These are phyloP conservation scores for Chlorokybus atmophyticus DNA, from an alignment of 139 green algal genomes.

Conservation along the genomic window DNA sequence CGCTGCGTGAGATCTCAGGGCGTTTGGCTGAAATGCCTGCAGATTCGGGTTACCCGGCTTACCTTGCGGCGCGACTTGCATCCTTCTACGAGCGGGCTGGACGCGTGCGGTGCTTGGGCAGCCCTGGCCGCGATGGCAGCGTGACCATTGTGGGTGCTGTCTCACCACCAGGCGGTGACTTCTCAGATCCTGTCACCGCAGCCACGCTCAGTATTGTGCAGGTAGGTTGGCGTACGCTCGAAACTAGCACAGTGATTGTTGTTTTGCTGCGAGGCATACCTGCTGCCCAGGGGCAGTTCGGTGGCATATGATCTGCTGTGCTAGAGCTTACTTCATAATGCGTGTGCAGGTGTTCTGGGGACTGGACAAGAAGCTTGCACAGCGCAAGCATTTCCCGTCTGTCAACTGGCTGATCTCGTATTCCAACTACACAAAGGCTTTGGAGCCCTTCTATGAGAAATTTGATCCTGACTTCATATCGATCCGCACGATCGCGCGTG, in stretches of 20 bases:
- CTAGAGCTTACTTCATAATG: too few species aligned
- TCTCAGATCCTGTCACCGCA: conserved; percentile 93
- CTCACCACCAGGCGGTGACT: conserved; percentile 92
- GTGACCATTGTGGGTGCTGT: conserved; percentile 98
- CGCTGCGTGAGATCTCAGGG: conserved; percentile 95
- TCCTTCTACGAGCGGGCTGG: conserved; percentile 98
- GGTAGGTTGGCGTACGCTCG: too few species aligned
- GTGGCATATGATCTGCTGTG: too few species aligned
- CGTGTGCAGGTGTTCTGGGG: conserved; percentile 93
- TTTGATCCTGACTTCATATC: conserved; percentile 75
- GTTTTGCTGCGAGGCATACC: too few species aligned
- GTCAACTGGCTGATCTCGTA: conserved; percentile 99
- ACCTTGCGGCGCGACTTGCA: conserved; percentile 59
- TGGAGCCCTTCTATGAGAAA: conserved; percentile 94
- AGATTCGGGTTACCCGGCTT: conserved; percentile 66
- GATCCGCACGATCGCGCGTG: conserved; percentile 27
- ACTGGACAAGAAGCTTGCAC: conserved; percentile 99
- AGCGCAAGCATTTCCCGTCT: conserved; percentile 98
- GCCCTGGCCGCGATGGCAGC: conserved; percentile 75
- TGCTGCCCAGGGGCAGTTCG: too few species aligned
- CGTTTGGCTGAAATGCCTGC: conserved; percentile 97
- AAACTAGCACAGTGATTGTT: too few species aligned
- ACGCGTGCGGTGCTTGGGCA: conserved; percentile 80
- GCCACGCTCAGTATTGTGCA: conserved; percentile 98
- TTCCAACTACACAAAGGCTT: conserved; percentile 91